Base-by-base conservation (phyloP, 371 early-diverging fungal genomes). In the Mortierella sp. region DNA sequence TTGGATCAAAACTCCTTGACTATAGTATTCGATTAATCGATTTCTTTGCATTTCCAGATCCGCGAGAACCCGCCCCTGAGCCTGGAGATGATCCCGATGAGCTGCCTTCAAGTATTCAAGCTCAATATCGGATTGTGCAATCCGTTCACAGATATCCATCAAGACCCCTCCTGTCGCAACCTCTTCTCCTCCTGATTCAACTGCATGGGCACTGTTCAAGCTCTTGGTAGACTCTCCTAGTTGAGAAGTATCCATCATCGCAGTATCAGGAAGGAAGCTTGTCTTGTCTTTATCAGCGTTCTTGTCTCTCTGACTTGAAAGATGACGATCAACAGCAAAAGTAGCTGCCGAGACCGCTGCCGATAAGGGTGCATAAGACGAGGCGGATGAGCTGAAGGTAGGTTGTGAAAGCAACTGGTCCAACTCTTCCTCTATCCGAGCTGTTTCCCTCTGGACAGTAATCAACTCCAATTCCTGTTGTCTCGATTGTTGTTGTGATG, bases 391-490 rank as follows among this genome's bases (percentile, higher is more conserved):
- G 9, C 5, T 5, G 0, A 52, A 45, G 9, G 21, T 25, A 16
- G 77, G 77, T 30, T 76, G 62, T 19, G 77, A 76, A n/a, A 76
- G 56, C 15, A 76, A 61, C 30, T 76, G 77, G 1, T 71, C 77
- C 68, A 76, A 66, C n/a, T 76, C 77, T 6, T 67, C 65, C 53
- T n/a, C 61, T 30, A 76, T 26, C 14, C 77, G 57, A 1, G 67
- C 45, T 0, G 66, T 64, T 19, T 76, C 77, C 1, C 77, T 67
- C 23, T 76, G 77, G 14, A 72, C 65, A 7, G 77, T 68, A 51
- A 76, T 72, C 51, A 76, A 48, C 25, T 76, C 77, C 25, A 76
- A 64, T 53, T 76, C 77, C 19, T 76, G 77, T 15, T 76, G 77
- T 5, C 71, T 26, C 12, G 68, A 64, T 48, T 68, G 52, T 50